A percentile compares a stretch with the other conserved stretches of the same genome.
Evolutionary conservation across 2,329 filamentous ascomycete genomes (phyloP).

Genomic region (Colletotrichum trifolii): DNA sequence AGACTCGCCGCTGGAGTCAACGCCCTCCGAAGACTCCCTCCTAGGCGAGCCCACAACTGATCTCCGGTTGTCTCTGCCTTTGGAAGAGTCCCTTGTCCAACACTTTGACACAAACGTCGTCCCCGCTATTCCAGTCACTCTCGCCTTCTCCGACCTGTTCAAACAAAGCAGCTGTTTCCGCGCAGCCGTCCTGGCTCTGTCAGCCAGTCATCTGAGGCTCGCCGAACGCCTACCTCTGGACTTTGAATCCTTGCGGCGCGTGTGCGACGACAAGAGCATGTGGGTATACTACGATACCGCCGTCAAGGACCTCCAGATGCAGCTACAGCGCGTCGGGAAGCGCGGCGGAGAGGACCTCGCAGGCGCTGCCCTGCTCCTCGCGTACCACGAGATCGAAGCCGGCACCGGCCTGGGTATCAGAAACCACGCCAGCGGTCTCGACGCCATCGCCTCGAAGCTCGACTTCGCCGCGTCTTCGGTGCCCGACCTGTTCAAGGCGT

Average conservation of each 20-base stretch:
- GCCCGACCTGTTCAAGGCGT: slow-evolving; percentile 31
- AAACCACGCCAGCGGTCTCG: slow-evolving; percentile 21
- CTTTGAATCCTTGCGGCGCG: not conserved
- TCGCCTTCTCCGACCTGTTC: slow-evolving; percentile 22
- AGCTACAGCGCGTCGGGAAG: not conserved
- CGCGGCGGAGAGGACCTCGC: slow-evolving; percentile 19
- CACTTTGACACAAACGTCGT: slow-evolving; percentile 26
- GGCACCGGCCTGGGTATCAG: slow-evolving; percentile 17
- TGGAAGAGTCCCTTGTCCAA: slow-evolving; percentile 20
- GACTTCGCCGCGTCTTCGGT: slow-evolving; percentile 8
- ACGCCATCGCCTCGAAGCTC: slow-evolving; percentile 22
- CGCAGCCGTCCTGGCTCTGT: slow-evolving; percentile 19
- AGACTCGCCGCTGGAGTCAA: not conserved
- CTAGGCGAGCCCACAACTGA: slow-evolving; percentile 2
- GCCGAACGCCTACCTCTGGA: slow-evolving; percentile 2
- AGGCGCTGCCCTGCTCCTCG: slow-evolving; percentile 22
- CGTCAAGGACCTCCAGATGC: slow-evolving; percentile 13
- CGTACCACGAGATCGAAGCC: slow-evolving; percentile 26
- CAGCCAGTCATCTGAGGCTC: slow-evolving; percentile 23
- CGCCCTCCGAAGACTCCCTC: not conserved
- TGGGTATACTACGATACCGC: slow-evolving; percentile 25
- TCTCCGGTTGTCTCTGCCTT: slow-evolving; percentile 11
- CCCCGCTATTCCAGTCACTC: slow-evolving; percentile 10
- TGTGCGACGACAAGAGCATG: slow-evolving; percentile 14
- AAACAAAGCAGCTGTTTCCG: slow-evolving; percentile 22